Base-by-base conservation (phyloP, 2,329 filamentous ascomycete species). In the Alternaria longipes region DNA sequence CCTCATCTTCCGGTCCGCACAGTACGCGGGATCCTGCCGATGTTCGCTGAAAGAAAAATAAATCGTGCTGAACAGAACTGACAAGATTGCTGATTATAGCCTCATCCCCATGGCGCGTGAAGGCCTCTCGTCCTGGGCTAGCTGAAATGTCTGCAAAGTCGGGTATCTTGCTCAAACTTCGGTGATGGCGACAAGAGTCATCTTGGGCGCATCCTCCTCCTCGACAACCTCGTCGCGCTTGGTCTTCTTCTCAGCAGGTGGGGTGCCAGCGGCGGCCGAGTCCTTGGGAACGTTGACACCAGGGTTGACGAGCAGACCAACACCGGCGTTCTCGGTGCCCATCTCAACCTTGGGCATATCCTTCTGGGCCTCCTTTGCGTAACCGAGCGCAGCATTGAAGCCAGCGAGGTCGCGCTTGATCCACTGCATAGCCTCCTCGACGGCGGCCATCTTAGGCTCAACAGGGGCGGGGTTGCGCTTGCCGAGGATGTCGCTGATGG, bases 311-410 rank as follows among this genome's bases (percentile, higher is more conserved):
- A 75, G 62, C 28, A 79, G 74, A 65, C 76, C 76, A 45, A 80
- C 72, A 64, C 83, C 83, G 18, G 81, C 78, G 57, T 77, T 78
- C 59, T 80, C 79, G 26, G 83, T 83, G 57, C 83, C 83, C 42
- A 85, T 77, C 72, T 85, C 78, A 45, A 85, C 71, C 76, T 83
- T 83, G 64, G 83, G 83, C 36, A 76, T 73, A 67, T 83, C 81
- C 69, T 75, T 77, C 72, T 83, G 74, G 20, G 82, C 83, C 44
- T 79, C 80, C 65, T 82, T 79, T 55, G 83, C 83, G 63, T 78
- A 85, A 50, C 66, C 75, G 16, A 85, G 80, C 1, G 83, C 83
- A 14, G 81, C 79, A 63, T 82, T 78, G 73, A 85, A 85, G 53
- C 83, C 81, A 60, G 78, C 68, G 38, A 84, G 74, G 62, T 85